A percentile compares a stretch with the other conserved stretches of the same genome.
Conservation (phyloP, 2,329 filamentous ascomycete genomes). For the Colletotrichum phormii region DNA sequence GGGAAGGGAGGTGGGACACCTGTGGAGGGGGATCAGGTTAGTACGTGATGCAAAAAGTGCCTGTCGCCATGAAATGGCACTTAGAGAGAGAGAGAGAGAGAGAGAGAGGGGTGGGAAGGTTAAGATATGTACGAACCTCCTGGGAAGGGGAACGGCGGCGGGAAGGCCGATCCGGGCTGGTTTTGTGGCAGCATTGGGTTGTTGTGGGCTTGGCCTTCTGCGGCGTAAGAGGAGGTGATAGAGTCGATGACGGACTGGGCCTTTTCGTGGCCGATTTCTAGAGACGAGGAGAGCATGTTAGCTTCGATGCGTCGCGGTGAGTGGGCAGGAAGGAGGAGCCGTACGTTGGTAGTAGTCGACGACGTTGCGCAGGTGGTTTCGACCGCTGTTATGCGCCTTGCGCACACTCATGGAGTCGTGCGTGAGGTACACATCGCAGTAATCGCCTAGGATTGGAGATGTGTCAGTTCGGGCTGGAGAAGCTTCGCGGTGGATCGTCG, state of each 20-base stretch:
- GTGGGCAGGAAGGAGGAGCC: slow-evolving; percentile 40
- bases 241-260: slow-evolving; percentile 98
- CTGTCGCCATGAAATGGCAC: not conserved
- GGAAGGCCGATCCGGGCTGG: slow-evolving; percentile 66
- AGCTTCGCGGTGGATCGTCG: slow-evolving; percentile 9
- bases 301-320: slow-evolving; percentile 13
- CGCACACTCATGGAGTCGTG: slow-evolving; percentile 99
- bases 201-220: slow-evolving; percentile 86
- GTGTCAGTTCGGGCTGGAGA: slow-evolving; percentile 37
- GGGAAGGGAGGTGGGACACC: slow-evolving; percentile 70
- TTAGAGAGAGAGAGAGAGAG: slow-evolving; percentile 21
- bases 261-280: slow-evolving; percentile 98
- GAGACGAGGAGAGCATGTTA: slow-evolving; percentile 7
- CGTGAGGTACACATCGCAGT: slow-evolving; percentile 99
- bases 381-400: slow-evolving; percentile 96
- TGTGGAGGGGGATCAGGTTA: slow-evolving; percentile 46
- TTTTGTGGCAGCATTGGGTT: slow-evolving; percentile 86
- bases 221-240: slow-evolving; percentile 95
- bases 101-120: no score
- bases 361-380: slow-evolving; percentile 97
- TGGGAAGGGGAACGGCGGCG: slow-evolving; percentile 72
- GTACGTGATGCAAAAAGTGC: not conserved
- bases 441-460: slow-evolving; percentile 73
- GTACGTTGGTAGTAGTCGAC: slow-evolving; percentile 97
- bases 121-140: slow-evolving; percentile 54